Evolutionary conservation across 2,329 filamentous ascomycete species (phyloP).

Genomic region (Dothistroma septosporum): DNA sequence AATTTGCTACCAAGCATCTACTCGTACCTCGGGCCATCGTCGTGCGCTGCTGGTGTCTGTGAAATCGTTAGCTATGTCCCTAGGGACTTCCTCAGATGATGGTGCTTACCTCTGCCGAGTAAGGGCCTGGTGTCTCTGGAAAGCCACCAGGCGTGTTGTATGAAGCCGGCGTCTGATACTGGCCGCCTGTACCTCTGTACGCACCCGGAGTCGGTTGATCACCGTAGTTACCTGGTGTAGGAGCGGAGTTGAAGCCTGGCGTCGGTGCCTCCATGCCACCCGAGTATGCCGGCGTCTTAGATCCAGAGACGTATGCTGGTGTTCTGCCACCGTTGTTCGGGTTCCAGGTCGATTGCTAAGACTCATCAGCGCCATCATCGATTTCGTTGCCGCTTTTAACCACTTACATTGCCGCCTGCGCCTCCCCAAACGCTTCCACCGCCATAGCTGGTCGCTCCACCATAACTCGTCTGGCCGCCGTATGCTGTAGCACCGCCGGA

Average conservation of each 20-base stretch:
- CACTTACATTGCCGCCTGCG: slow-evolving; percentile 23
- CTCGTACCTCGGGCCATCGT: slow-evolving; percentile 44
- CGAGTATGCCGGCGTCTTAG: slow-evolving; percentile 71
- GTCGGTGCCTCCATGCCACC: slow-evolving; percentile 61
- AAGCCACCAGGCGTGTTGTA: slow-evolving; percentile 41
- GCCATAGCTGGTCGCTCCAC: slow-evolving; percentile 48
- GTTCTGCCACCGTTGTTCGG: slow-evolving; percentile 35
- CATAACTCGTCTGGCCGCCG: slow-evolving; percentile 64
- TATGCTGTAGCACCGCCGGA: slow-evolving; percentile 42
- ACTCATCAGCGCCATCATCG: slow-evolving; percentile 48
- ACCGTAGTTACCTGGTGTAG: slow-evolving; percentile 39
- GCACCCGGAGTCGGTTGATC: slow-evolving; percentile 37
- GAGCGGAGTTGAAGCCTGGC: slow-evolving; percentile 40
- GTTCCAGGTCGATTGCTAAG: slow-evolving; percentile 37
- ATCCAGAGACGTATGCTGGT: slow-evolving; percentile 58
- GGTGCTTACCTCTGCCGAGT: slow-evolving; percentile 42
- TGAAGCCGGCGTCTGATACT: slow-evolving; percentile 36
- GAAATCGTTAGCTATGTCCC: neutral
- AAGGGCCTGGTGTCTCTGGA: slow-evolving; percentile 48
- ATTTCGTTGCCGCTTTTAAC: slow-evolving; percentile 52
- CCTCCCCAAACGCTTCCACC: slow-evolving; percentile 38
- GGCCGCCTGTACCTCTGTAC: slow-evolving; percentile 33
- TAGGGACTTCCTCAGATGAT: neutral
- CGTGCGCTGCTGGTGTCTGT: slow-evolving; percentile 50
- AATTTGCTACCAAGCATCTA: slow-evolving; percentile 15